Evolutionary conservation across 495 filamentous ascomycete genomes (phyloP).

Genomic region (Cudoniella acicularis): DNA sequence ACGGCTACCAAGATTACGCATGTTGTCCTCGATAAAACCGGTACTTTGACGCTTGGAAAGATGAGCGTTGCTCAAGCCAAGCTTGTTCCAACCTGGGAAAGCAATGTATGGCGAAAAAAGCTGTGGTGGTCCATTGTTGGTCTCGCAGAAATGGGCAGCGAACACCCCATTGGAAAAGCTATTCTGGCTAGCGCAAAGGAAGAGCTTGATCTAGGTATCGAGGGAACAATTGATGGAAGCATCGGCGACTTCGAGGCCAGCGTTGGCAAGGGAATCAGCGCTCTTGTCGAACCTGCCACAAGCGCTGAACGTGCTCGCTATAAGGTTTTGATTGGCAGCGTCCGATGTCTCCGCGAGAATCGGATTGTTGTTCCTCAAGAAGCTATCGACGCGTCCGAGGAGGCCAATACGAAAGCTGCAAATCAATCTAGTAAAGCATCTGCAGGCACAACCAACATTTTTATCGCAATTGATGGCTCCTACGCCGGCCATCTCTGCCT

Average conservation of each 20-base stretch:
- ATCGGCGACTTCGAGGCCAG: conserved; percentile 79
- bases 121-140: conserved; percentile 96
- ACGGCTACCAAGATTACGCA: conserved; percentile 87
- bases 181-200: conserved; percentile 69
- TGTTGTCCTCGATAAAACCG: conserved; percentile 98
- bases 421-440: conserved; percentile 34
- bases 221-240: conserved; percentile 74
- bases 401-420: conserved; percentile 46
- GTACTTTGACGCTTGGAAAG: conserved; percentile 88
- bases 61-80: conserved; percentile 81
- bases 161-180: conserved; percentile 91
- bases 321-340: conserved; percentile 78
- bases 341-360: conserved; percentile 66
- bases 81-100: conserved; percentile 64
- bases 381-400: conserved; percentile 50
- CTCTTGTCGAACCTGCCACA: conserved; percentile 71
- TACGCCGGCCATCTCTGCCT: conserved; percentile 82
- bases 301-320: conserved; percentile 64
- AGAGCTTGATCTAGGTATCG: conserved; percentile 65
- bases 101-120: conserved; percentile 60
- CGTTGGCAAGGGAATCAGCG: conserved; percentile 83
- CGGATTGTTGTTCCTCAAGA: conserved; percentile 61
- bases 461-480: conserved; percentile 76
- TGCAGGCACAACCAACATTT: conserved; percentile 79
- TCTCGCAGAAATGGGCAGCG: conserved; percentile 86